A percentile compares a stretch with the other conserved stretches of the same genome.
Conservation (phyloP, 1,284 basidiomycete species). For the Malassezia nana region DNA sequence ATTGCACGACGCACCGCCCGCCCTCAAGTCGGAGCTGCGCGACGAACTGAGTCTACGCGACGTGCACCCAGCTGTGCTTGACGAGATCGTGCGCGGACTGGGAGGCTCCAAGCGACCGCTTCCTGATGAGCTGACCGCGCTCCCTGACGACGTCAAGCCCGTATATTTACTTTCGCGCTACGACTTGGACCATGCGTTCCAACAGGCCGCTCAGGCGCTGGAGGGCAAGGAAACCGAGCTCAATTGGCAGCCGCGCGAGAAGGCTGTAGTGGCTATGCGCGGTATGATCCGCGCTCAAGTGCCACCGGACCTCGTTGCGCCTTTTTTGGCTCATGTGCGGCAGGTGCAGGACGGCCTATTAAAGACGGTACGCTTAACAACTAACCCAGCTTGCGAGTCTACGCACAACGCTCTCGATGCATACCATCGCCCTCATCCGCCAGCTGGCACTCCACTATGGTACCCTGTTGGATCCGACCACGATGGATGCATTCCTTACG, state of each 20-base stretch:
- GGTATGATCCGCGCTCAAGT: conserved; percentile 84
- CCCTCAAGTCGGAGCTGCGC: conserved; percentile 81
- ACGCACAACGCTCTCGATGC: conserved; percentile 77
- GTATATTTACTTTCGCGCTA: conserved; percentile 67
- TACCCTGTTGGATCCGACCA: conserved; percentile 55
- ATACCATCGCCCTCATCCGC: conserved; percentile 66
- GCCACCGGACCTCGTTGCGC: conserved; percentile 61
- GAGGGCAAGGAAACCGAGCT: conserved; percentile 94
- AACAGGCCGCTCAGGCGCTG: conserved; percentile 66
- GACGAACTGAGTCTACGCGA: conserved; percentile 74
- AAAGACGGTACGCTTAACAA: conserved; percentile 56
- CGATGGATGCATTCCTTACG: conserved; percentile 55
- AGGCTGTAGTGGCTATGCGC: conserved; percentile 65
- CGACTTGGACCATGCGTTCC: conserved; percentile 78
- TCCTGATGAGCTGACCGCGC: conserved; percentile 15
- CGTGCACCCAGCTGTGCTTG: conserved; percentile 51
- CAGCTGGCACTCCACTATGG: conserved; percentile 57
- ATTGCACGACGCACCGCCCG: conserved; percentile 69
- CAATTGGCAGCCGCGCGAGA: conserved; percentile 82
- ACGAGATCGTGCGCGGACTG: background rate
- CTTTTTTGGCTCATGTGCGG: conserved; percentile 66
- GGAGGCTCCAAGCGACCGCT: conserved; percentile 10
- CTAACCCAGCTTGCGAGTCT: conserved; percentile 59
- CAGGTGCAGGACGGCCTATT: conserved; percentile 69
- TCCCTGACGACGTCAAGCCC: conserved; percentile 28